Base-by-base conservation (phyloP, 1,284 basidiomycete genomes). In the Naganishia sp. region DNA sequence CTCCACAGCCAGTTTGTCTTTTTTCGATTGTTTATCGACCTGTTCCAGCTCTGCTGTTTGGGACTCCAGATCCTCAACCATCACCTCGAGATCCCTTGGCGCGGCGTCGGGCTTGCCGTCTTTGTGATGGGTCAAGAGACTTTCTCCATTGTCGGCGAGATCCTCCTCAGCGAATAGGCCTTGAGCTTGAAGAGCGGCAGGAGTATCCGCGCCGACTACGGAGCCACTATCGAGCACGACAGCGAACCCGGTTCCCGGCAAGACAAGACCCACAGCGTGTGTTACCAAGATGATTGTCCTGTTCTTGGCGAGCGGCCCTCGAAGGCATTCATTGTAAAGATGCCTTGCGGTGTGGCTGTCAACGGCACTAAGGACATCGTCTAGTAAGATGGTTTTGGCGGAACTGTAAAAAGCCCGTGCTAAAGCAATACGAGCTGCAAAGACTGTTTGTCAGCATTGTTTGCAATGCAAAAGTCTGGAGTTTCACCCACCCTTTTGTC, bases 91-190 rank as follows among this genome's bases (percentile, higher is more conserved):
- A 54, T 80, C 84, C 56, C 83, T 82, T 23, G 28, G 35, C 17
- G 23, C 15, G n/a, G 25, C n/a, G 21, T 11, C 17, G 2, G 39
- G 39, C 2, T 35, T 46, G 41, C 57, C 57, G 2, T 61, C 21
- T 41, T 61, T 61, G 21, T 54, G 51, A 42, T 66, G 65, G 21
- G 53, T 66, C 63, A 85, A 85, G 0, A 85, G 85, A 60, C 87
- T 85, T 65, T 87, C 87, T 66, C 92, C 88, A 70, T 88, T 88
- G 65, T 89, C 86, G 41, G 77, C 76, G 11, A 79, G 69, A 18
- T 74, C 68, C 6, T 72, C 73, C 54, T 77, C 77, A 39, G 75
- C 73, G 31, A 68, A 69, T 28, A 73, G 72, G 6, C 65, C 45
- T n/a, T 68, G 43, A 28, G 50, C 50, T 64, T 69, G n/a, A 2